Evolutionary conservation across 345 rosid genomes (phyloP), one percentile per base, ranked within the genome.

Genomic region (Corchorus capsularis): DNA sequence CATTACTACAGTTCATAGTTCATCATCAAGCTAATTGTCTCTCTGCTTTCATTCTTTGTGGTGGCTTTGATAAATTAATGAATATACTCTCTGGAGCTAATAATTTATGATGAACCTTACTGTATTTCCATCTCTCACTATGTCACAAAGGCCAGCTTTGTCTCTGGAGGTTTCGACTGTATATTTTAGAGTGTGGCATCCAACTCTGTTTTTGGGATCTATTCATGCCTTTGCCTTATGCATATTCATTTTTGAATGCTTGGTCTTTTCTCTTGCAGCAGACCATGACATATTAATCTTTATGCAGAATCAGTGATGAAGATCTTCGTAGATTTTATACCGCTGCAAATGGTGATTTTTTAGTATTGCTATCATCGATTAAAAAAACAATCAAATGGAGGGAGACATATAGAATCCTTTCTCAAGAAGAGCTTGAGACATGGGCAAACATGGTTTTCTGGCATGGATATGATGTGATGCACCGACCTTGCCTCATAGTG

Each of bases 321-420:
- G 93, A 93, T 87, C 93, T 96, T 62, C 86, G 50, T 56, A 89
- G 92, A 86, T 93, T 90, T 85, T 88, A 85, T 74, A 75, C 83
- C 75, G 93, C 92, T 59, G 88, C 97, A 87, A 86, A 90, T 84
- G 98, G 94, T 61, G 93, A 93, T 74, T 86, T 93, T 77, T 71
- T 88, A 56, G 80, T 84, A 87, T 83, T 89, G 43, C 72, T 93
- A 79, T 84, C 86, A 72, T 88, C 97, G n/a, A 74, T 96, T 47
- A 96, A 96, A 85, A 96, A 88, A 83, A 93, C 99, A 56, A 83
- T 96, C 72, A 88, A 73, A 37, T 96, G 99, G 99, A 93, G 99
- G 82, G 95, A 89, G 81, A 89, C 92, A 27, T 96, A 90, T 72
- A 78, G 86, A 79, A 85, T 94, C 74, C 89, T 95, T 71, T 84